Conservation (phyloP, 768 basidiomycete genomes). For the Trametes cubensis region DNA sequence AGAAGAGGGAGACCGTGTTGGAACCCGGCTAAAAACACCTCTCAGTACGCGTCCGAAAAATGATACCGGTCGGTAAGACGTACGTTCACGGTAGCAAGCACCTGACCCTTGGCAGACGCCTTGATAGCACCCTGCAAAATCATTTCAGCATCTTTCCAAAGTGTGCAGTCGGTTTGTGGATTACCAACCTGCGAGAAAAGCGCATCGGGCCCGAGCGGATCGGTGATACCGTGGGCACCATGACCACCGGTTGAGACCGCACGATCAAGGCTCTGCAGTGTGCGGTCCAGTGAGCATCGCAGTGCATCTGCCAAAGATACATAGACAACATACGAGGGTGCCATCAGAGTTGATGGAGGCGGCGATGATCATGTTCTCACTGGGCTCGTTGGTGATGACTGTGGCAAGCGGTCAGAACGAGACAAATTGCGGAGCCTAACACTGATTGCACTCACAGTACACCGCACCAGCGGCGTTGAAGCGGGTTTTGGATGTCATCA, state of each 20-base stretch:
- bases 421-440: too few relatives aligned
- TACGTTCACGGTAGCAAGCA: constrained; percentile 30
- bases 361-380: constrained; percentile 47
- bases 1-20: constrained; percentile 32
- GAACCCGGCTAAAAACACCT: constrained; percentile 31
- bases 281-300: not conserved
- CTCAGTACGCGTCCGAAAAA: too few relatives aligned
- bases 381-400: constrained; percentile 56
- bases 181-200: constrained; percentile 27
- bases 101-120: constrained; percentile 26
- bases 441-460: constrained; percentile 14
- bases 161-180: not conserved
- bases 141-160: not conserved
- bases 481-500: constrained; percentile 14
- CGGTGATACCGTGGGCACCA: constrained; percentile 25
- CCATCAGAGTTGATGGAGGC: constrained; percentile 46
- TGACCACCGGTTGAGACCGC: constrained; percentile 26
- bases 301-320: too few relatives aligned
- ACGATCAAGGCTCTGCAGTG: constrained; percentile 22
- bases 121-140: constrained; percentile 27
- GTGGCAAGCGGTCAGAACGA: not conserved
- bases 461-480: constrained; percentile 17
- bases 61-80: too few relatives aligned
- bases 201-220: constrained; percentile 26
- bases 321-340: constrained; percentile 40